Evolutionary conservation across 768 basidiomycete species (phyloP).

Genomic region (Atractiella rhizophila): DNA sequence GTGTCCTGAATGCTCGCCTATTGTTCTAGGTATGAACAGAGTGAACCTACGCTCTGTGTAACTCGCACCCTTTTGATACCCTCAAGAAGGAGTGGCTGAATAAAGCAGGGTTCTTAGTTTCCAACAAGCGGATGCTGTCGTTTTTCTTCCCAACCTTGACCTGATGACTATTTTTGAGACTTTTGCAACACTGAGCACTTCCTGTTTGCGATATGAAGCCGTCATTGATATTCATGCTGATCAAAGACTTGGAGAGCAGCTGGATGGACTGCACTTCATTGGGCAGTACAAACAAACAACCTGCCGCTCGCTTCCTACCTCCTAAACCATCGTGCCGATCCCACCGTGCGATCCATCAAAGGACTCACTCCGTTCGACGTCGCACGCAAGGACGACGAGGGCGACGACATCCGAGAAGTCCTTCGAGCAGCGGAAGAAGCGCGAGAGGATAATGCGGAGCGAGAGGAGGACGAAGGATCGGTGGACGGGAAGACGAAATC

Average conservation of each 20-base stretch:
- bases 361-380: conserved; percentile 72
- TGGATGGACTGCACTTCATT: conserved; percentile 86
- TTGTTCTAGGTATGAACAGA: too few species aligned
- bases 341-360: conserved; percentile 46
- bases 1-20: too few species aligned
- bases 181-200: too few species aligned
- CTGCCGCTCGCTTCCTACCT: conserved; percentile 76
- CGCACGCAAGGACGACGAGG: conserved; percentile 51
- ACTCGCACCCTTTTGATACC: too few species aligned
- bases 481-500: too few species aligned
- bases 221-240: neutral
- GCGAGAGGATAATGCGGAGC: conserved; percentile 20
- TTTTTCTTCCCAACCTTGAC: too few species aligned
- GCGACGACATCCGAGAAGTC: conserved; percentile 62
- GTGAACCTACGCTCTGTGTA: too few species aligned
- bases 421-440: conserved; percentile 70
- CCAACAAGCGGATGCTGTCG: too few species aligned
- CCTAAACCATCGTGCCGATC: conserved; percentile 73
- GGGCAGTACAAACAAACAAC: conserved; percentile 65
- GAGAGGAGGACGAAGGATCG: conserved; percentile 40
- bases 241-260: conserved; percentile 27
- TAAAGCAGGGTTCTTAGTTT: too few species aligned
- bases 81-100: too few species aligned
- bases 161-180: too few species aligned
- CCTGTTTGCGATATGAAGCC: too few species aligned